Percentiles rank a stretch among this genome's conserved stretches.
Evolutionary conservation across 2,329 filamentous ascomycete species (phyloP).

Genomic region (Cryphonectria parasitica): DNA sequence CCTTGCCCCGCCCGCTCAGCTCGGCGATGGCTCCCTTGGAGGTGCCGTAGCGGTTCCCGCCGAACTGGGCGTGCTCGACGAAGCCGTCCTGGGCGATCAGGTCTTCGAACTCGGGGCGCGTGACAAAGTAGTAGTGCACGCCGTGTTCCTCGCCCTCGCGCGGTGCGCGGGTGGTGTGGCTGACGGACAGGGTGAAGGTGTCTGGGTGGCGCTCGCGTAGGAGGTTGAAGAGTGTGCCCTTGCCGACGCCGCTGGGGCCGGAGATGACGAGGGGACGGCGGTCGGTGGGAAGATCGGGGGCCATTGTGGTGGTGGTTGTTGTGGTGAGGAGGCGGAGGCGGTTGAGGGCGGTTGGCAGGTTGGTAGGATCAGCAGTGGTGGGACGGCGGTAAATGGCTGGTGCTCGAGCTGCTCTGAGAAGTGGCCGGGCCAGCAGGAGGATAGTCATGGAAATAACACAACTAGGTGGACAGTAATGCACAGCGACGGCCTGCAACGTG

Average conservation of each 20-base stretch:
- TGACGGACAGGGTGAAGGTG: slow-evolving; percentile 59
- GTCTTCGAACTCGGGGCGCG: slow-evolving; percentile 66
- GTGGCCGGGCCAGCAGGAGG: slow-evolving; percentile 17
- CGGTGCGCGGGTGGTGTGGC: slow-evolving; percentile 80
- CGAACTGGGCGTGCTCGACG: slow-evolving; percentile 83
- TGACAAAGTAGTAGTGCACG: slow-evolving; percentile 80
- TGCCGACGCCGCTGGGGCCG: slow-evolving; percentile 79
- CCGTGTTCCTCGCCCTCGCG: slow-evolving; percentile 76
- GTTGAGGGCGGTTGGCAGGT: background rate
- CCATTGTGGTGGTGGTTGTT: slow-evolving; percentile 20
- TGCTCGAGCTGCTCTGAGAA: slow-evolving; percentile 16
- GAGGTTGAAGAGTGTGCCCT: slow-evolving; percentile 76
- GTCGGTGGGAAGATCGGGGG: slow-evolving; percentile 46
- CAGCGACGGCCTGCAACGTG: background rate
- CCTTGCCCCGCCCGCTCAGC: slow-evolving; percentile 69
- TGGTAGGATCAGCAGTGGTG: background rate
- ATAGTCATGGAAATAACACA: slow-evolving; percentile 12
- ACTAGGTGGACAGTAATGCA: too few relatives aligned
- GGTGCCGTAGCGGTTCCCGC: slow-evolving; percentile 86
- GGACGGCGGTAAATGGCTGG: background rate
- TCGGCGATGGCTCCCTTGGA: slow-evolving; percentile 78
- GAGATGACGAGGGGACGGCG: slow-evolving; percentile 75
- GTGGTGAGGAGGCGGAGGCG: background rate
- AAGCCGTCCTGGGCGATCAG: slow-evolving; percentile 74
- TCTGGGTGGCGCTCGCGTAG: slow-evolving; percentile 62